These are phyloP conservation scores for Volvox reticuliferus DNA, from an alignment of 139 green algal species.

Conservation along the genomic window DNA sequence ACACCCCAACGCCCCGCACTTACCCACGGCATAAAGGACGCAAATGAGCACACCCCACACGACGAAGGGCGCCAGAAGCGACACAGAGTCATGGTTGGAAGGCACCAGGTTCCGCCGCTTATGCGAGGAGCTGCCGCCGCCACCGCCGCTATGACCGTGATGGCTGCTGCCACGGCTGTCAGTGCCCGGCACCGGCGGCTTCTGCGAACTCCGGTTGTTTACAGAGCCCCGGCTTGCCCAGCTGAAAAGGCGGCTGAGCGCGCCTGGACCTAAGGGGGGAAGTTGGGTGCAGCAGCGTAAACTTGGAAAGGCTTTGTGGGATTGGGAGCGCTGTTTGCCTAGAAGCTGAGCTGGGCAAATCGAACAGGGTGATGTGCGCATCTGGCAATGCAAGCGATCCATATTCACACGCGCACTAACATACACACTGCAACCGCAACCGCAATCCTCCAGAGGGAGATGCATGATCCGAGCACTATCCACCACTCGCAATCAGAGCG, in stretches of 20 bases:
- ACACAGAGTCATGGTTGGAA: constrained; percentile 40
- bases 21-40: constrained; percentile 30
- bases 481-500: too few species aligned
- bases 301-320: too few species aligned
- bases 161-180: not conserved
- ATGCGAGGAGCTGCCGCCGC: not conserved
- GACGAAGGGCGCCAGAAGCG: constrained; percentile 35
- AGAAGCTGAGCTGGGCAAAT: too few species aligned
- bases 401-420: too few species aligned
- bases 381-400: too few species aligned
- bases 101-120: constrained; percentile 37
- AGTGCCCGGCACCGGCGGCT: not conserved
- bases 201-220: not conserved
- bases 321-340: too few species aligned
- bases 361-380: too few species aligned
- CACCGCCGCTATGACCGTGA: not conserved
- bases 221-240: not conserved
- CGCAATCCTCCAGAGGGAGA: too few species aligned
- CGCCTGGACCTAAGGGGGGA: not conserved
- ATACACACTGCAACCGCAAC: too few species aligned
- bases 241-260: not conserved
- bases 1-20: not conserved
- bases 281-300: too few species aligned
- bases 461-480: too few species aligned
- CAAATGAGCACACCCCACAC: constrained; percentile 46